phyloP scores from a whole-genome alignment of 495 filamentous ascomycete species.

The Collariella sp. region DNA sequence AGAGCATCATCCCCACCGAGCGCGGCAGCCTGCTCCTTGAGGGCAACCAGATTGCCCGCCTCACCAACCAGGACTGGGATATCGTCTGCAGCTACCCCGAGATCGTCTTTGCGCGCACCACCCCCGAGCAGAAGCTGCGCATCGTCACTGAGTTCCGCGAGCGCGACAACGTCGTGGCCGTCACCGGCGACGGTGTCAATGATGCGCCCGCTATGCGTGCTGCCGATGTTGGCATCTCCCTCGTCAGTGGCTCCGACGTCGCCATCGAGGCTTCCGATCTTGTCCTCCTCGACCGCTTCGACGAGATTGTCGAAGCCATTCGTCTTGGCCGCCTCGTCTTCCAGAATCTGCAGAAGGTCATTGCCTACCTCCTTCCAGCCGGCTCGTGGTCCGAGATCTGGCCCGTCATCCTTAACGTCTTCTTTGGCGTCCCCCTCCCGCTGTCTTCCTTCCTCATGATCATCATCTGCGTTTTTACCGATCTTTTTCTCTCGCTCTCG shows the following conservation, averaged over 20 bases:
- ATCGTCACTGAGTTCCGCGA: conserved; percentile 51
- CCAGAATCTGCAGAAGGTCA: conserved; percentile 58
- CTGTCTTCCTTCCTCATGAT: conserved; percentile 17
- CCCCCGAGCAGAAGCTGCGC: conserved; percentile 66
- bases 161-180: conserved; percentile 58
- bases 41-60: conserved; percentile 58
- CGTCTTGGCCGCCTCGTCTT: conserved; percentile 57
- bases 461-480: conserved; percentile 8
- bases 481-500: neutral
- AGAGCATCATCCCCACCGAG: neutral
- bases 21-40: conserved; percentile 48
- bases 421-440: conserved; percentile 15
- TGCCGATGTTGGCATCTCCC: conserved; percentile 79
- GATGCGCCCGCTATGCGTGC: conserved; percentile 73
- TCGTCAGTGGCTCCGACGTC: conserved; percentile 68
- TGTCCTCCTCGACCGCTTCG: conserved; percentile 78
- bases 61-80: conserved; percentile 58
- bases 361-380: conserved; percentile 17
- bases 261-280: conserved; percentile 82
- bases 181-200: conserved; percentile 89
- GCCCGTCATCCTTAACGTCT: conserved; percentile 17
- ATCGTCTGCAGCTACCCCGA: conserved; percentile 28
- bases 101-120: conserved; percentile 61
- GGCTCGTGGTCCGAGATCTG: conserved; percentile 16
- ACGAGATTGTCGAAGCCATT: conserved; percentile 61